phyloP scores from a whole-genome alignment of 2,329 filamentous ascomycete species.

The Botrytis medusae region DNA sequence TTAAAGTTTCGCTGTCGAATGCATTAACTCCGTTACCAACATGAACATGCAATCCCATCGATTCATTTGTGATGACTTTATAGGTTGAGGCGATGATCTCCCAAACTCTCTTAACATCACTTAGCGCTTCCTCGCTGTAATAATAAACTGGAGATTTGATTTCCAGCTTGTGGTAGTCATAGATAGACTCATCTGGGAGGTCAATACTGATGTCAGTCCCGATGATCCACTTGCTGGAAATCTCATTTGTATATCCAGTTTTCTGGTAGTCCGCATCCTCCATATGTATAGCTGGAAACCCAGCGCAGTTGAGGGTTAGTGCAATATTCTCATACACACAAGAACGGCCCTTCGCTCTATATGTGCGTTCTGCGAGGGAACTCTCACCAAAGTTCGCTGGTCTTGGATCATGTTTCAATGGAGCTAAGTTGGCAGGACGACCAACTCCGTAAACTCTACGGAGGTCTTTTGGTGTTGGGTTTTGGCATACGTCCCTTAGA shows the following conservation, averaged over 20 bases:
- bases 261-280: background rate
- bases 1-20: conserved; percentile 33
- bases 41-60: conserved; percentile 39
- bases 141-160: conserved; percentile 18
- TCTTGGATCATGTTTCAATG: background rate
- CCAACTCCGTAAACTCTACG: conserved; percentile 1
- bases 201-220: conserved; percentile 3
- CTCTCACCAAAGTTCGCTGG: background rate
- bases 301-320: background rate
- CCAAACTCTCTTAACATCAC: background rate
- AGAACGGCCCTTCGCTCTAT: background rate
- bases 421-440: background rate
- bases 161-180: conserved; percentile 11
- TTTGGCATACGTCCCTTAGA: background rate
- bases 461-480: background rate
- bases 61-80: conserved; percentile 30
- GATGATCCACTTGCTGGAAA: conserved; percentile 11
- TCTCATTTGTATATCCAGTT: background rate
- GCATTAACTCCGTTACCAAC: conserved; percentile 37
- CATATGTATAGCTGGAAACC: conserved; percentile 6
- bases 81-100: conserved; percentile 26
- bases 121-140: conserved; percentile 3
- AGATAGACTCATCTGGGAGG: background rate
- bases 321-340: conserved; percentile 13
- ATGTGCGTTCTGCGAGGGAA: background rate